A percentile compares a stretch with the other conserved stretches of the same genome.
phyloP scores from a whole-genome alignment of 495 filamentous ascomycete species.

The Aspergillus nidulans region DNA sequence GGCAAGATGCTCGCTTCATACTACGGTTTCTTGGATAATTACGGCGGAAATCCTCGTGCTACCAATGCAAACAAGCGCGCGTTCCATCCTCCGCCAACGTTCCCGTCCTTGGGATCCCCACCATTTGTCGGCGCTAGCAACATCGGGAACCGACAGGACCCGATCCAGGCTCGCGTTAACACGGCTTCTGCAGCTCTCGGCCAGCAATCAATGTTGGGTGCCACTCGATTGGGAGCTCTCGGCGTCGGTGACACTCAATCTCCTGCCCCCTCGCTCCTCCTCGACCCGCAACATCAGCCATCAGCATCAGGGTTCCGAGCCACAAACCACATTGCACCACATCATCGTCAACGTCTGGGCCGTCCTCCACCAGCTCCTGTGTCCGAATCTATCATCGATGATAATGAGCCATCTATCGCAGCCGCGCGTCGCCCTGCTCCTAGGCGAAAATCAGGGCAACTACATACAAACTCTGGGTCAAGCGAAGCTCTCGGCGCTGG shows the following conservation, averaged over 20 bases:
- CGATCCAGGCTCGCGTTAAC: constrained; percentile 33
- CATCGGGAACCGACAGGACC: constrained; percentile 45
- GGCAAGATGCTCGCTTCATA: constrained; percentile 97
- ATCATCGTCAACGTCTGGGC: constrained; percentile 49
- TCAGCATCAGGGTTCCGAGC: constrained; percentile 49
- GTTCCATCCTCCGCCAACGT: constrained; percentile 76
- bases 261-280: constrained; percentile 60
- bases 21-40: constrained; percentile 88
- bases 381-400: constrained; percentile 39
- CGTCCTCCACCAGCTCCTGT: constrained; percentile 30
- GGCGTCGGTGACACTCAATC: constrained; percentile 29
- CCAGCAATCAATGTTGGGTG: constrained; percentile 27
- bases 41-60: constrained; percentile 61
- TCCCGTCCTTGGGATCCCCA: constrained; percentile 66
- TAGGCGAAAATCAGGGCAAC: constrained; percentile 16
- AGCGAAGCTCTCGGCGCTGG: constrained; percentile 44
- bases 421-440: constrained; percentile 22
- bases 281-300: constrained; percentile 86
- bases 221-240: constrained; percentile 25
- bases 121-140: constrained; percentile 46
- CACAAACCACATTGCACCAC: constrained; percentile 37
- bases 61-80: constrained; percentile 46
- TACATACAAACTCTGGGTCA: constrained; percentile 27
- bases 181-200: constrained; percentile 23
- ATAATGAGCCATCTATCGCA: constrained; percentile 31